These are phyloP conservation scores for Fusarium ramigenum DNA, from an alignment of 2,329 filamentous ascomycete genomes.

Conservation along the genomic window DNA sequence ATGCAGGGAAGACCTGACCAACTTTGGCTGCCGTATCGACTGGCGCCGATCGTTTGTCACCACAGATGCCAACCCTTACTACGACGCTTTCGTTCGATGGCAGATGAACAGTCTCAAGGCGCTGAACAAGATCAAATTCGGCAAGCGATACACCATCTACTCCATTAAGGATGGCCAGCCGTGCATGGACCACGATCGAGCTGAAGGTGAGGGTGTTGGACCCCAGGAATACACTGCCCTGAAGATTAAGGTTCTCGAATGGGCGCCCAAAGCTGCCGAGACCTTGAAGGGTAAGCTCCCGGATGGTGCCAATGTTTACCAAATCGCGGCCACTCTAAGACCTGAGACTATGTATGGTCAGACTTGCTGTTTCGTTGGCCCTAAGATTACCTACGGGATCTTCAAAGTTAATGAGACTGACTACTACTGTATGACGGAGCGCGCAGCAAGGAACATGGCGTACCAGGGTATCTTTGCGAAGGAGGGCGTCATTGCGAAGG, in stretches of 20 bases:
- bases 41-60: slow-evolving; percentile 95
- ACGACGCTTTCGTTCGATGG: slow-evolving; percentile 94
- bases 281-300: slow-evolving; percentile 81
- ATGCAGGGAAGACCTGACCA: slow-evolving; percentile 76
- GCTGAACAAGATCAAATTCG: slow-evolving; percentile 91
- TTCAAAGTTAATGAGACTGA: neutral
- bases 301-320: slow-evolving; percentile 80
- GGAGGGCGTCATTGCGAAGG: slow-evolving; percentile 78
- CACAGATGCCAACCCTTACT: slow-evolving; percentile 96
- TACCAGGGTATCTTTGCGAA: slow-evolving; percentile 87
- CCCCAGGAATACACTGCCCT: slow-evolving; percentile 93
- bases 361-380: slow-evolving; percentile 93
- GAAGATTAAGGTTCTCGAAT: slow-evolving; percentile 91
- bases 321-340: slow-evolving; percentile 90
- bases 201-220: slow-evolving; percentile 61
- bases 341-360: slow-evolving; percentile 99
- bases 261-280: slow-evolving; percentile 79
- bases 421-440: slow-evolving; percentile 67
- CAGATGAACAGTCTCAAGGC: slow-evolving; percentile 95
- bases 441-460: slow-evolving; percentile 94
- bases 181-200: slow-evolving; percentile 60
- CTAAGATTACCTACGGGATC: slow-evolving; percentile 68
- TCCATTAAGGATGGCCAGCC: slow-evolving; percentile 57
- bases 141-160: slow-evolving; percentile 93
- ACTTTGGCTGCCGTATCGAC: slow-evolving; percentile 87